Evolutionary conservation across 129 eudicot genomes (phyloP).

Genomic region (Rutidosis leptorrhynchoides): DNA sequence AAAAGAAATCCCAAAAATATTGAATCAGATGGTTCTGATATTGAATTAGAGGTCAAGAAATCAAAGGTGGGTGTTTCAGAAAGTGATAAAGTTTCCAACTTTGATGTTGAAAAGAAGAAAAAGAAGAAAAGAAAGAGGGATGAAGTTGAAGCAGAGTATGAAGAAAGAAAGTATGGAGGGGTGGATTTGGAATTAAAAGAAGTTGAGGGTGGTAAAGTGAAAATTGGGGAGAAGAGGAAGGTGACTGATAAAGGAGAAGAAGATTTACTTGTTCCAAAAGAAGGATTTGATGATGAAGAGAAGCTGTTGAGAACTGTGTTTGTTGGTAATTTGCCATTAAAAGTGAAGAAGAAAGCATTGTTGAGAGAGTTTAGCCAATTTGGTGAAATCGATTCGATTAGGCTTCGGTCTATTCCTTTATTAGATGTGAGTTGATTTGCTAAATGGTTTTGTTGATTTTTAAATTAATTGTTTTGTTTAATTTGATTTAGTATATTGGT

Average conservation of each 20-base stretch:
- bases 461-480: neutral
- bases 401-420: slow-evolving; percentile 87
- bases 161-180: slow-evolving; percentile 60
- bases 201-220: slow-evolving; percentile 32
- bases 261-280: slow-evolving; percentile 62
- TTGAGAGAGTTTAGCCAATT: slow-evolving; percentile 68
- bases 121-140: slow-evolving; percentile 94
- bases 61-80: slow-evolving; percentile 16
- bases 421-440: slow-evolving; percentile 59
- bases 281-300: slow-evolving; percentile 97
- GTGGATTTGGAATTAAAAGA: slow-evolving; percentile 26
- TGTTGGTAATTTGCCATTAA: slow-evolving; percentile 94
- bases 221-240: slow-evolving; percentile 87
- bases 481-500: slow-evolving; percentile 12
- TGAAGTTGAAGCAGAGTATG: slow-evolving; percentile 85
- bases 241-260: slow-evolving; percentile 53
- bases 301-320: slow-evolving; percentile 87
- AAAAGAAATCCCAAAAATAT: slow-evolving; percentile 29
- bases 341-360: slow-evolving; percentile 79
- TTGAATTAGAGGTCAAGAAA: slow-evolving; percentile 33
- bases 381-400: slow-evolving; percentile 84
- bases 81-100: slow-evolving; percentile 1
- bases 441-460: neutral
- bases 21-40: slow-evolving; percentile 24
- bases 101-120: slow-evolving; percentile 35